These are phyloP conservation scores for Cladobotryum mycophilum DNA, from an alignment of 2,329 filamentous ascomycete genomes.

Conservation along the genomic window DNA sequence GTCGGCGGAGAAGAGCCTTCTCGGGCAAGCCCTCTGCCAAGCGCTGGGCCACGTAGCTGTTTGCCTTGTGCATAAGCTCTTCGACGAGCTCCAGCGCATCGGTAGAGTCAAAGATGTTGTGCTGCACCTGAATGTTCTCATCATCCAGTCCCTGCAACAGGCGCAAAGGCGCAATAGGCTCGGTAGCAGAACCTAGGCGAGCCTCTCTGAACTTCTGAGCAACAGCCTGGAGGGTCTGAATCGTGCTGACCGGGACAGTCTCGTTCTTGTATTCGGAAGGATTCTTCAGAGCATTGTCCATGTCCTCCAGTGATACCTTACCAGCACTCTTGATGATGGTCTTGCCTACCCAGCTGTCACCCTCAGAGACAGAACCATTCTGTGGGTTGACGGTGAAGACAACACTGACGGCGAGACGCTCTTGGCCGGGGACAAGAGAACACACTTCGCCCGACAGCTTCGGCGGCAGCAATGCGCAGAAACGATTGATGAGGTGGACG, in stretches of 20 bases:
- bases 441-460: conserved; percentile 83
- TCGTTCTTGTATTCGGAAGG: conserved; percentile 56
- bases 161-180: conserved; percentile 77
- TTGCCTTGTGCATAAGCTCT: conserved; percentile 90
- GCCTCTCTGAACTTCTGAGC: conserved; percentile 86
- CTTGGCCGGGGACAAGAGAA: conserved; percentile 79
- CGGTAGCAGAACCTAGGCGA: conserved; percentile 72
- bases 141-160: conserved; percentile 92
- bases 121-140: conserved; percentile 93
- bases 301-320: conserved; percentile 77
- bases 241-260: conserved; percentile 64
- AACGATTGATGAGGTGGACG: conserved; percentile 86
- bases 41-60: conserved; percentile 81
- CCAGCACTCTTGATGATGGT: conserved; percentile 86
- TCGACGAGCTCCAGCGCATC: conserved; percentile 88
- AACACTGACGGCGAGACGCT: conserved; percentile 85
- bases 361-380: conserved; percentile 72
- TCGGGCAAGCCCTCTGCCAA: conserved; percentile 74
- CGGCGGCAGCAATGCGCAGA: conserved; percentile 80
- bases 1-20: conserved; percentile 85
- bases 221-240: conserved; percentile 74
- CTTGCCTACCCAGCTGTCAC: conserved; percentile 90
- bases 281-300: conserved; percentile 72
- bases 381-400: conserved; percentile 84
- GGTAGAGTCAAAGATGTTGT: conserved; percentile 92